These are phyloP conservation scores for Cutaneotrichosporon cavernicola DNA, from an alignment of 1,284 basidiomycete genomes.

Conservation along the genomic window DNA sequence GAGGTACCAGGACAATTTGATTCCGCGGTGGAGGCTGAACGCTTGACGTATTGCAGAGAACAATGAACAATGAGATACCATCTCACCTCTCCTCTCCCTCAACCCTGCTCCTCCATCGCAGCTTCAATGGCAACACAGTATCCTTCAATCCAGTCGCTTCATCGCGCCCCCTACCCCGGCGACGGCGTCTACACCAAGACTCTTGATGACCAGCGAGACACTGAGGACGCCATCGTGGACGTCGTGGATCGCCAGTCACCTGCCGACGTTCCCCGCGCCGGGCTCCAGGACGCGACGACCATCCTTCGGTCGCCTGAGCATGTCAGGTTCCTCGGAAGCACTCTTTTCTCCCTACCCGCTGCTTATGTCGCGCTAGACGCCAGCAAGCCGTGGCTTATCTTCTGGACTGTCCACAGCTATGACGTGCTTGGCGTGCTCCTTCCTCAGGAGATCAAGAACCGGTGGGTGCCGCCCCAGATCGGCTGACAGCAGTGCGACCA, in stretches of 20 bases:
- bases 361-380: slow-evolving; percentile 82
- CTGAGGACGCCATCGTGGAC: slow-evolving; percentile 61
- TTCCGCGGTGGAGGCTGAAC: slow-evolving; percentile 3
- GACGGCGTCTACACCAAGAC: slow-evolving; percentile 65
- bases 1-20: background rate
- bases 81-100: background rate
- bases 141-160: slow-evolving; percentile 42
- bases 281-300: slow-evolving; percentile 19
- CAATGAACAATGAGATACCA: slow-evolving; percentile 2
- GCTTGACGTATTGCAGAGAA: background rate
- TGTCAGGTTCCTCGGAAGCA: slow-evolving; percentile 39
- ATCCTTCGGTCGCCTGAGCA: slow-evolving; percentile 39
- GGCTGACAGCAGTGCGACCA: slow-evolving; percentile 28
- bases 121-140: slow-evolving; percentile 9
- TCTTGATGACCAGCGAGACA: slow-evolving; percentile 64
- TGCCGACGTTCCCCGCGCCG: slow-evolving; percentile 29
- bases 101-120: background rate
- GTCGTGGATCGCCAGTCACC: slow-evolving; percentile 15
- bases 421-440: slow-evolving; percentile 72
- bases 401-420: slow-evolving; percentile 83
- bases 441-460: slow-evolving; percentile 69
- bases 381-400: slow-evolving; percentile 86
- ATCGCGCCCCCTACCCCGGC: slow-evolving; percentile 29
- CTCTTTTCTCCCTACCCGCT: slow-evolving; percentile 59
- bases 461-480: slow-evolving; percentile 56